These are phyloP conservation scores for Lolium perenne DNA, from an alignment of 176 grass and related monocot species.

Conservation along the genomic window DNA sequence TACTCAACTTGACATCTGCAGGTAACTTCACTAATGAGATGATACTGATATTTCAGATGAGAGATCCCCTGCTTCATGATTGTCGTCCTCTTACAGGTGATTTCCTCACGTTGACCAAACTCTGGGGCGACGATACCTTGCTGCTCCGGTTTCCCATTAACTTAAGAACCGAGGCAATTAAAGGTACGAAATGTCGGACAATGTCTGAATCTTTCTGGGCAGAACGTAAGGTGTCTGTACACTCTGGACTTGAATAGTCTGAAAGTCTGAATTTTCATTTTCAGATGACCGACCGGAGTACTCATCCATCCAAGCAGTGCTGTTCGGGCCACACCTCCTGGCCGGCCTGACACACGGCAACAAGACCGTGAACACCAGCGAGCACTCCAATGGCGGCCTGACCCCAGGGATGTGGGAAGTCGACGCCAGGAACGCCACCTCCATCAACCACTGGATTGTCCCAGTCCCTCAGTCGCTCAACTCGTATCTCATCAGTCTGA, in stretches of 20 bases:
- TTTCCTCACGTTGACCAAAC: constrained; percentile 67
- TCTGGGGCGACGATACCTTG: constrained; percentile 66
- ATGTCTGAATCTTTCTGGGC: neutral
- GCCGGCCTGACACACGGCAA: constrained; percentile 72
- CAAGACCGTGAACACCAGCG: constrained; percentile 46
- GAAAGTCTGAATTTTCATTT: too few species aligned
- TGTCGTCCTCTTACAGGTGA: constrained; percentile 51
- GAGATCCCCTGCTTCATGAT: neutral
- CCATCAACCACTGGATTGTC: constrained; percentile 60
- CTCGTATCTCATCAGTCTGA: constrained; percentile 65
- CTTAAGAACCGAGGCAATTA: constrained; percentile 68
- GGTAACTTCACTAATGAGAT: constrained; percentile 41
- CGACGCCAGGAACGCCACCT: constrained; percentile 40
- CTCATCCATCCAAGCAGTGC: constrained; percentile 65
- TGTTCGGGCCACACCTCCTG: constrained; percentile 80
- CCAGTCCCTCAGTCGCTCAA: constrained; percentile 53
- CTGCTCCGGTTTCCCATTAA: constrained; percentile 57
- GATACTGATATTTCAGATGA: neutral
- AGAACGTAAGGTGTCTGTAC: neutral
- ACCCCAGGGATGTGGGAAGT: constrained; percentile 69
- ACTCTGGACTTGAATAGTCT: neutral
- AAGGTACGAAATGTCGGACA: constrained; percentile 50
- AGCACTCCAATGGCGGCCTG: constrained; percentile 58
- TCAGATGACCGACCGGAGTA: constrained; percentile 82
- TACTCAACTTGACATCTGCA: constrained; percentile 52